Conservation (phyloP, 495 filamentous ascomycete species). For the Extremus antarcticus region DNA sequence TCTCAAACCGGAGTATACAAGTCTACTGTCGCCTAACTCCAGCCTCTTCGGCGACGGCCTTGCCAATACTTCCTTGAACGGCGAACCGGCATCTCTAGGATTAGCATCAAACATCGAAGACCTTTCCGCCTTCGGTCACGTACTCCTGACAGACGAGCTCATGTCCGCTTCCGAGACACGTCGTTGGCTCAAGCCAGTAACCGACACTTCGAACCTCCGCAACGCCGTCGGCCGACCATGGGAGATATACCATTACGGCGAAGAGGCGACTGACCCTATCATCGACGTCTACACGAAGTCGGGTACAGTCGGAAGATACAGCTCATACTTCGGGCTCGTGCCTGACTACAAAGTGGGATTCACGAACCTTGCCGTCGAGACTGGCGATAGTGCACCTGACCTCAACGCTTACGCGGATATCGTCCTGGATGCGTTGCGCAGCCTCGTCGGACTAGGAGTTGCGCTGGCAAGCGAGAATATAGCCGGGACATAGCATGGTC, state of each 20-base stretch:
- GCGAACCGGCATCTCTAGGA: slow-evolving; percentile 14
- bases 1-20: not conserved
- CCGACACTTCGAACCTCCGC: slow-evolving; percentile 38
- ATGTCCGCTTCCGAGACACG: slow-evolving; percentile 31
- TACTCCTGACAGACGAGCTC: slow-evolving; percentile 40
- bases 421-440: not conserved
- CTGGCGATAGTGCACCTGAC: not conserved
- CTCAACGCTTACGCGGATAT: not conserved
- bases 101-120: slow-evolving; percentile 26
- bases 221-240: slow-evolving; percentile 34
- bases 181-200: slow-evolving; percentile 39
- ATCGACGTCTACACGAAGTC: slow-evolving; percentile 8
- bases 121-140: slow-evolving; percentile 32
- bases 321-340: slow-evolving; percentile 6
- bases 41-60: not conserved
- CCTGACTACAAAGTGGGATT: slow-evolving; percentile 7
- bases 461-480: not conserved
- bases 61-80: slow-evolving; percentile 10
- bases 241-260: slow-evolving; percentile 4
- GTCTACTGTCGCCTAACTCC: not conserved
- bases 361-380: slow-evolving; percentile 1
- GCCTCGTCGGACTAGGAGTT: not conserved
- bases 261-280: not conserved
- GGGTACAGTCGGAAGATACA: not conserved
- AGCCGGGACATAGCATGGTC: not conserved